Percentiles rank a stretch among this genome's conserved stretches.
phyloP scores from a whole-genome alignment of 2,329 filamentous ascomycete genomes.

The Colletotrichum cordylinicola region DNA sequence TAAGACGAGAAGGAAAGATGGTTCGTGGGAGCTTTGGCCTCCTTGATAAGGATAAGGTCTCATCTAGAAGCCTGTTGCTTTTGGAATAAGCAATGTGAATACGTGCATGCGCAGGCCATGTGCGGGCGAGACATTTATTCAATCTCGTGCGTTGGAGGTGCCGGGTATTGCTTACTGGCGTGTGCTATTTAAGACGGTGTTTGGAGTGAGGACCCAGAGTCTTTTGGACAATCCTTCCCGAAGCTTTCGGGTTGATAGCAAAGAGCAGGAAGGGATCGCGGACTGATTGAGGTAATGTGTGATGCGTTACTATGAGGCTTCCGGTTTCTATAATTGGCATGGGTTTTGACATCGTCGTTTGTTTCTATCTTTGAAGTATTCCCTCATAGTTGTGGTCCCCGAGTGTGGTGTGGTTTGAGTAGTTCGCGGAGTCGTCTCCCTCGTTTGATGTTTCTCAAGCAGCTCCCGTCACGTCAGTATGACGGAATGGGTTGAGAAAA shows the following conservation, averaged over 20 bases:
- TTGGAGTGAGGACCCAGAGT: not conserved
- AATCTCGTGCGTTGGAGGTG: not conserved
- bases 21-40: not conserved
- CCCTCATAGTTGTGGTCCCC: fast-evolving
- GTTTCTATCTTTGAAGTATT: not conserved
- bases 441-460: too few species aligned
- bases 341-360: not conserved
- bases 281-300: not conserved
- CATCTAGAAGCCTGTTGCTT: not conserved
- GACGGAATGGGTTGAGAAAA: too few species aligned
- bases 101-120: not conserved
- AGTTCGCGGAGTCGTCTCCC: not conserved
- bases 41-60: not conserved
- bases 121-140: not conserved
- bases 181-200: not conserved
- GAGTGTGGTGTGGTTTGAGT: not conserved
- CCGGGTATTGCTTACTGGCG: not conserved
- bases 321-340: too few species aligned
- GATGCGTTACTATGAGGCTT: not conserved
- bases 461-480: too few species aligned
- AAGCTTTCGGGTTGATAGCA: too few species aligned
- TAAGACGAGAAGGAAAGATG: not conserved
- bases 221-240: not conserved
- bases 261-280: too few species aligned
- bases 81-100: not conserved